phyloP scores from a whole-genome alignment of 768 basidiomycete genomes.

The Lactifluus hygrophoroides region DNA sequence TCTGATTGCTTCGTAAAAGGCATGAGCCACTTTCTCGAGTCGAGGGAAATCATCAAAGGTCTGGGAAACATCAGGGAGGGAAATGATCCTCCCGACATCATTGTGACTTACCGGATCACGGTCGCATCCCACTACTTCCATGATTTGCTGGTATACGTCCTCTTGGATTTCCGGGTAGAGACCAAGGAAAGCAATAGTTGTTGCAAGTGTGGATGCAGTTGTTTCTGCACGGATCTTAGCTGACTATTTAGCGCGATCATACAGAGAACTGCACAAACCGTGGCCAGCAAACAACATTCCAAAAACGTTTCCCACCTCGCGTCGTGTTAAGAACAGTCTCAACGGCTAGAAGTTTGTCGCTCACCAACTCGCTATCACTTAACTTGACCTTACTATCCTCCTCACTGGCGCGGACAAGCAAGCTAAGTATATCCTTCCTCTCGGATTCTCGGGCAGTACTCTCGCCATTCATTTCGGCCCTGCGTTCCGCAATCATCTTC shows the following conservation, averaged over 20 bases:
- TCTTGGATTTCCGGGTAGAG: too few relatives aligned
- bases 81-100: background rate
- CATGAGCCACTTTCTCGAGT: too few relatives aligned
- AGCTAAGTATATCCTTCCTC: slow-evolving; percentile 15
- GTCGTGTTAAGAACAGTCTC: background rate
- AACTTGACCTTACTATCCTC: slow-evolving; percentile 1
- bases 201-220: too few relatives aligned
- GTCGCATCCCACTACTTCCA: slow-evolving; percentile 21
- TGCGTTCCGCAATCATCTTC: too few relatives aligned
- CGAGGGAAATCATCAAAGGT: too few relatives aligned
- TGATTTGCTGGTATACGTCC: too few relatives aligned
- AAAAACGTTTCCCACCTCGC: slow-evolving; percentile 20
- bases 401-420: slow-evolving; percentile 18
- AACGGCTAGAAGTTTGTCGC: background rate
- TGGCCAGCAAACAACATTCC: slow-evolving; percentile 18
- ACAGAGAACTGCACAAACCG: slow-evolving; percentile 4
- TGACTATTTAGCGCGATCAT: background rate
- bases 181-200: too few relatives aligned
- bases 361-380: slow-evolving; percentile 3
- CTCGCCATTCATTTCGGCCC: too few relatives aligned
- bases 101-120: slow-evolving; percentile 4
- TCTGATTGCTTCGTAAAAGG: too few relatives aligned
- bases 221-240: slow-evolving; percentile 11
- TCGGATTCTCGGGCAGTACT: background rate
- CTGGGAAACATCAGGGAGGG: slow-evolving; percentile 15